These are phyloP conservation scores for Suillus lakei DNA, from an alignment of 768 basidiomycete genomes.

Conservation along the genomic window DNA sequence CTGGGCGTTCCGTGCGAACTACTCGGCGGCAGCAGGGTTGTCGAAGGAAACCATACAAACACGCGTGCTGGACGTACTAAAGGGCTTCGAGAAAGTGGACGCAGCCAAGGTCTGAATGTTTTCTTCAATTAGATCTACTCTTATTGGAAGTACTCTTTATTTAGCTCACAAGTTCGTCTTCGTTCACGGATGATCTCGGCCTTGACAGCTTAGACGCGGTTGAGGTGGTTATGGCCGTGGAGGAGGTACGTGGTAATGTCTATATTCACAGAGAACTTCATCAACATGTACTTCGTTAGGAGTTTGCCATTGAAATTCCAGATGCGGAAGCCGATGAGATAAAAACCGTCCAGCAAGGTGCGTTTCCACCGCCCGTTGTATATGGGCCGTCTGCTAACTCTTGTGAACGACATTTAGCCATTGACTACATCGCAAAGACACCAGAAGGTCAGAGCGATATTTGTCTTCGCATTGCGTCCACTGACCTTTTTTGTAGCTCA, in stretches of 20 bases:
- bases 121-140: constrained; percentile 30
- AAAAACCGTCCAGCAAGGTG: constrained; percentile 89
- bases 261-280: constrained; percentile 11
- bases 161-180: constrained; percentile 69
- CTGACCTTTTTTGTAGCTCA: constrained; percentile 45
- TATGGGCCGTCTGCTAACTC: background rate
- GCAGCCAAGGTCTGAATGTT: constrained; percentile 28
- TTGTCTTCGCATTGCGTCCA: constrained; percentile 16
- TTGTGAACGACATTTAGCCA: constrained; percentile 55
- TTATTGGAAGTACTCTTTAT: constrained; percentile 24
- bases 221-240: constrained; percentile 98
- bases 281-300: constrained; percentile 49
- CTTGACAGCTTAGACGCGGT: constrained; percentile 94
- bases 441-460: constrained; percentile 67
- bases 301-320: constrained; percentile 97
- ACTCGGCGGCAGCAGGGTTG: constrained; percentile 30
- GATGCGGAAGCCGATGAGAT: constrained; percentile 97
- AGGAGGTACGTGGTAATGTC: constrained; percentile 62
- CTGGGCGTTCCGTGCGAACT: constrained; percentile 34
- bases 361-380: constrained; percentile 23
- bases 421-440: constrained; percentile 94
- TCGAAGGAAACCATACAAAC: constrained; percentile 28
- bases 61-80: constrained; percentile 34
- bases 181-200: constrained; percentile 59
- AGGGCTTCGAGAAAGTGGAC: constrained; percentile 37